Percentiles rank a stretch among this genome's conserved stretches.
Evolutionary conservation across 2,329 filamentous ascomycete species (phyloP).

Genomic region (Alternaria conjuncta): DNA sequence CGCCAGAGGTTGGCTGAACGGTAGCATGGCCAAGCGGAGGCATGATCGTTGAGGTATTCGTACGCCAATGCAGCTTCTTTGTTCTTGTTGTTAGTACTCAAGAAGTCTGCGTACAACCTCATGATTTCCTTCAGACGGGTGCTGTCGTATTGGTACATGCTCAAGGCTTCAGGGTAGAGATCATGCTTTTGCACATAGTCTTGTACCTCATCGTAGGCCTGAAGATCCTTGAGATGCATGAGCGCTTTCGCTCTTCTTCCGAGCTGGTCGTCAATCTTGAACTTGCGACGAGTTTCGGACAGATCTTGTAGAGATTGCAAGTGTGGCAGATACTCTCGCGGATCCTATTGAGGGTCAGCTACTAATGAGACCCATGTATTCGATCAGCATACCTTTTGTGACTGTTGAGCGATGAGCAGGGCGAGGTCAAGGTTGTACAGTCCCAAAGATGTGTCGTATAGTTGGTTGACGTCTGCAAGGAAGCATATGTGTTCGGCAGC

Average conservation of each 20-base stretch:
- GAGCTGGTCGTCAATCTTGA: constrained; percentile 88
- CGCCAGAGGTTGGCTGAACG: constrained; percentile 87
- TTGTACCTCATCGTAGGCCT: constrained; percentile 78
- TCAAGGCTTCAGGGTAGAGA: constrained; percentile 79
- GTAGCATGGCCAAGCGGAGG: constrained; percentile 81
- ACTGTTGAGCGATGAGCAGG: constrained; percentile 90
- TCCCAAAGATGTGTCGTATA: constrained; percentile 89
- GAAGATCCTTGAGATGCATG: constrained; percentile 73
- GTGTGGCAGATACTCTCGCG: constrained; percentile 93
- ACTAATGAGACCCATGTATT: background rate
- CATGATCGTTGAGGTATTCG: constrained; percentile 80
- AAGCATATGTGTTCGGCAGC: constrained; percentile 98
- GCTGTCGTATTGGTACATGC: constrained; percentile 82
- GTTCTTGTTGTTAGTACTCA: constrained; percentile 76
- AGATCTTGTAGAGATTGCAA: constrained; percentile 84
- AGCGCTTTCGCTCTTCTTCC: constrained; percentile 79
- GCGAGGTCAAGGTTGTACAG: constrained; percentile 91
- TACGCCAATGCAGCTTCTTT: constrained; percentile 90
- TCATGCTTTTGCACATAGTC: constrained; percentile 78
- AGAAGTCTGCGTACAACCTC: constrained; percentile 76
- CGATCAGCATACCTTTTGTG: constrained; percentile 68
- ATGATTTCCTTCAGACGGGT: constrained; percentile 72
- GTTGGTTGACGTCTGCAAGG: constrained; percentile 86
- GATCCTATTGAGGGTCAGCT: constrained; percentile 61
- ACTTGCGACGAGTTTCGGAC: constrained; percentile 72